Evolutionary conservation across 1,284 basidiomycete species (phyloP).

Genomic region (Sporisorium scitamineum): DNA sequence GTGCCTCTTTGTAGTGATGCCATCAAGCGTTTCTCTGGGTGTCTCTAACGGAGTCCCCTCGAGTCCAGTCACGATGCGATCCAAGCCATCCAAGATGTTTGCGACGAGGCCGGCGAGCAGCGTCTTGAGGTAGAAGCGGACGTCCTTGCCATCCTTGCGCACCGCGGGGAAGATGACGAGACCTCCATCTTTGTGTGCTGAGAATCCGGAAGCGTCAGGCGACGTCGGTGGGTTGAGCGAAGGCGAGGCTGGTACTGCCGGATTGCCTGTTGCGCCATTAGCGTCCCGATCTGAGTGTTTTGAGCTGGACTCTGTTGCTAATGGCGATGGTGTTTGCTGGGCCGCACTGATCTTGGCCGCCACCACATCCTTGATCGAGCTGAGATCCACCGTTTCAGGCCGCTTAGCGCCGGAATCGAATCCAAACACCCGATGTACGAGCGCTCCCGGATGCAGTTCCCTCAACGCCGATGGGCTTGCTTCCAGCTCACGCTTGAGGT

Average conservation of each 20-base stretch:
- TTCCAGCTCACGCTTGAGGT: constrained; percentile 43
- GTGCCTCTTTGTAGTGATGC: constrained; percentile 20
- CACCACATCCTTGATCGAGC: constrained; percentile 44
- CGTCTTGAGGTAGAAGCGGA: constrained; percentile 66
- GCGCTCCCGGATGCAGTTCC: constrained; percentile 59
- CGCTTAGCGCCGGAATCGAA: constrained; percentile 60
- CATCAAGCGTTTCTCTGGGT: constrained; percentile 66
- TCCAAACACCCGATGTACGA: constrained; percentile 64
- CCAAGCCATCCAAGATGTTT: constrained; percentile 59
- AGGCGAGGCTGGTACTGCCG: neutral
- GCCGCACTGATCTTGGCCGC: constrained; percentile 31
- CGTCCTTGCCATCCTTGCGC: constrained; percentile 64
- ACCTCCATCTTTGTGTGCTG: constrained; percentile 51
- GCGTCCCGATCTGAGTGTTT: neutral
- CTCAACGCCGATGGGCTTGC: constrained; percentile 51
- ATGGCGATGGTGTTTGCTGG: constrained; percentile 1
- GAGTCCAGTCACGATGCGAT: constrained; percentile 52
- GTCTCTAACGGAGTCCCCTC: constrained; percentile 65
- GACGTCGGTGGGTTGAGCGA: constrained; percentile 8
- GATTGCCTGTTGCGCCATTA: neutral
- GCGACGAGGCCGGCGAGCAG: constrained; percentile 61
- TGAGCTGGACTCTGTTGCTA: neutral
- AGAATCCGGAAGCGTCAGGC: constrained; percentile 49
- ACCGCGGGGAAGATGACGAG: constrained; percentile 66
- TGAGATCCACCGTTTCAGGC: constrained; percentile 54